Base-by-base conservation (phyloP, 163 green algal genomes). In the Scenedesmus sp. region DNA sequence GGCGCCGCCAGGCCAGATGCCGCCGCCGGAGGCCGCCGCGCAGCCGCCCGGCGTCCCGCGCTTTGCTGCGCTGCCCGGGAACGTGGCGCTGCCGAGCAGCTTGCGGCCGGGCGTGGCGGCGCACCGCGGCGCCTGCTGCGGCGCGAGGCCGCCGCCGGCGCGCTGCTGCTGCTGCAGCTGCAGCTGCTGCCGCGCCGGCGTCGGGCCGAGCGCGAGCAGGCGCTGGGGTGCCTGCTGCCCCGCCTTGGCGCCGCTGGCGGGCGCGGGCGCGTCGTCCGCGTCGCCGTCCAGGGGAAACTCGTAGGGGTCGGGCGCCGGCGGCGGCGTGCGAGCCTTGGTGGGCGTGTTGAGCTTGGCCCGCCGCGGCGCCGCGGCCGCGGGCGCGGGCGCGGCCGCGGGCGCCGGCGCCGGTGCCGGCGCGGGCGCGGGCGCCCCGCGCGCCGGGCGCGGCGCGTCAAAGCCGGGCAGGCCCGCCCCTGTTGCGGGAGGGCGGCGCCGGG, bases 331-430 rank as follows among this genome's bases (percentile, higher is more conserved):
- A 7, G 5, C 28, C 71, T 79, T 79, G 71, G 36, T 79, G 7
- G 71, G 58, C 10, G 71, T 79, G 71, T 71, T 79, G 24, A 71
- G 71, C 54, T 70, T 62, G 57, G 20, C 67, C 13, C 60, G 28
- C 14, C 36, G 50, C 66, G 28, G 53, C 47, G 48, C 63, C 26
- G 58, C 50, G 9, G 20, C 26, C 48, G 29, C 47, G 4, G 28
- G 29, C 28, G 42, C 26, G 31, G 24, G 47, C 2, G 44, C 47
- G 29, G 60, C 60, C 48, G 60, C 26, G 3, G 44, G 24, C 17
- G 60, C 29, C 24, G 47, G 24, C 29, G 44, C 60, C 28, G 60
- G 60, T n/a, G 31, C 60, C 24, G 29, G 28, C 36, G 29, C 57
- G 24, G 13, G 28, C 26, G 57, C 39, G 39, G 7, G n/a, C n/a